Evolutionary conservation across 1,284 basidiomycete species (phyloP).

Genomic region (Leccinum insolens): DNA sequence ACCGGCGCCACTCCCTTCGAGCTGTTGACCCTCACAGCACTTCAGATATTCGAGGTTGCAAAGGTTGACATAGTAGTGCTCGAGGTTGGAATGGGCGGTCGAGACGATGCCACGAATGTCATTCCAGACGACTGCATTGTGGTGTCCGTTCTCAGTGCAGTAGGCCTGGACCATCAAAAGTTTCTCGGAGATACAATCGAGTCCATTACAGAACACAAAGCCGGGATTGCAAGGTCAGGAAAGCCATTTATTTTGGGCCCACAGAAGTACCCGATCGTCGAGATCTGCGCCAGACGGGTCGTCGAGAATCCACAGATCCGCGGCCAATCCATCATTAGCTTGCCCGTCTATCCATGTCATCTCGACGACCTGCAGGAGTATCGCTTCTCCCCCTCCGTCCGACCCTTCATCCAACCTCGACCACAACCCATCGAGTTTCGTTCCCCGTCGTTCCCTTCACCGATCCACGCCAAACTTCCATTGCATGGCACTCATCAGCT

Average conservation of each 20-base stretch:
- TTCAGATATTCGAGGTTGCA: slow-evolving; percentile 69
- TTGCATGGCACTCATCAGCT: slow-evolving; percentile 85
- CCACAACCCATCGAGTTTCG: slow-evolving; percentile 46
- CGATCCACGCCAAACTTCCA: slow-evolving; percentile 48
- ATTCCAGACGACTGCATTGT: slow-evolving; percentile 72
- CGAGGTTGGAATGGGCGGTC: slow-evolving; percentile 96
- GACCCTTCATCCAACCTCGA: slow-evolving; percentile 41
- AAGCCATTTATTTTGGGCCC: slow-evolving; percentile 77
- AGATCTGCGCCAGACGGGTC: slow-evolving; percentile 41
- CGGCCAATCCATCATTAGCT: slow-evolving; percentile 43
- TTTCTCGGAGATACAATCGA: slow-evolving; percentile 82
- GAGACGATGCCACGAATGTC: slow-evolving; percentile 92
- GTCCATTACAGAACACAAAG: slow-evolving; percentile 85
- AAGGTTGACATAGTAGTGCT: slow-evolving; percentile 82
- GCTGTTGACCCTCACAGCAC: slow-evolving; percentile 79
- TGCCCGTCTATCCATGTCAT: slow-evolving; percentile 24
- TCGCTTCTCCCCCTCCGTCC: slow-evolving; percentile 36
- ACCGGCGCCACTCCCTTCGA: slow-evolving; percentile 80
- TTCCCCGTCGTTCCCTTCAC: slow-evolving; percentile 45
- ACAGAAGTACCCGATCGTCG: slow-evolving; percentile 63
- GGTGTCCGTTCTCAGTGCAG: slow-evolving; percentile 80
- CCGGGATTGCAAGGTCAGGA: slow-evolving; percentile 73
- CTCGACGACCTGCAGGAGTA: slow-evolving; percentile 34
- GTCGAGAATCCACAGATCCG: slow-evolving; percentile 40
- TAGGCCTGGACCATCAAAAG: slow-evolving; percentile 92